Evolutionary conservation across 2,329 filamentous ascomycete species (phyloP), one percentile per base, ranked within the genome.

Genomic region (Clarireedia hainanense): DNA sequence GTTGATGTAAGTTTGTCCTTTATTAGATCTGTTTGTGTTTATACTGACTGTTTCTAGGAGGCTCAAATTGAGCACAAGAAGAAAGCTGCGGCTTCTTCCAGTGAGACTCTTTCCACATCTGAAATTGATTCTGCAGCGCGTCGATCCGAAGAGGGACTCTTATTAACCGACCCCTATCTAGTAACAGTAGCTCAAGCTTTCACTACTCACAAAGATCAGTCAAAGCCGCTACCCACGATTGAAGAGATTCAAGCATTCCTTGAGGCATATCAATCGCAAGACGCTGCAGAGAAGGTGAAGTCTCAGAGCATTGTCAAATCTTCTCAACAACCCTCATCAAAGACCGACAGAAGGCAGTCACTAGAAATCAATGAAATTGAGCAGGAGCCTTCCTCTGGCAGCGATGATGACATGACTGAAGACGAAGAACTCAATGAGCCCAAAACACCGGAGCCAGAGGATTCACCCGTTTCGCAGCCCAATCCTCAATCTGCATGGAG

Each of bases 81-180:
- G 52, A 54, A 7, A 34, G 36, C 45, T 54, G 45, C 23, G 26
- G 36, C 45, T 43, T 54, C 52, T 54, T 54, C 45, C 17, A 42
- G 52, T 54, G 52, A 49, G 26, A 34, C 14, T 49, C 34, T 49
- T 54, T 49, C 34, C 26, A 49, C 17, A 49, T 4, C 52, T 26
- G 49, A 47, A 27, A 42, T 36, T 50, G 10, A 39, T n/a, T n/a
- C 34, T 58, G 17, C 50, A 10, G 27, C 50, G 24, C 17, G 20
- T 43, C 50, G n/a, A 40, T 45, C 49, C 20, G 15, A 34, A 10
- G 34, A 47, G 40, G 52, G 24, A 39, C 20, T 36, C n/a, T 17
- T 50, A 55, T 57, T 60, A 55, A 56, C 52, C 5, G 47, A 52
- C 46, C 52, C 49, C 39, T 47, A 56, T 45, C 10, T 60, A 47